Base-by-base conservation (phyloP, 306 rosid species). In the Quercus engelmannii region DNA sequence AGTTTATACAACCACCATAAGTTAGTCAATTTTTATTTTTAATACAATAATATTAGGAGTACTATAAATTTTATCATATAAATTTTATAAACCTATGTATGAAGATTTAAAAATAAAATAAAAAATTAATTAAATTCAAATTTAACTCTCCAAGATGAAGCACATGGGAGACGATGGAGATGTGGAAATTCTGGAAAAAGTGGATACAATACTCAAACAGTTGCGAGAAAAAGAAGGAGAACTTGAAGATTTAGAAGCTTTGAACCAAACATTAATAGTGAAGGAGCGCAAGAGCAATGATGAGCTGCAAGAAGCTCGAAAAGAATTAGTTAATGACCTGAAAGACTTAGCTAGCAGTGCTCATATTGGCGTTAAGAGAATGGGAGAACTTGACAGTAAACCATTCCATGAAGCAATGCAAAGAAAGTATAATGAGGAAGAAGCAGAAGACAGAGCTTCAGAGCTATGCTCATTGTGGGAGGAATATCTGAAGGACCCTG, bases 221-320 rank as follows among this genome's bases (percentile, higher is more conserved):
- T 83, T 96, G 89, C 89, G 97, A 77, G 99, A 91, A 69, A 96
- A 90, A 84, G 97, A 91, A 90, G 86, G 81, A 65, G 87, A 92
- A 28, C 90, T 88, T 76, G 93, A 83, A 62, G 89, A 86, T 30
- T 35, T 93, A 30, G 97, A 90, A 81, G 84, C 89, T 17, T 51
- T 91, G 84, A 91, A 93, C 78, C 98, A 93, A 85, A 83, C 90
- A 62, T 84, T 96, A 74, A 88, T 96, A 72, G 84, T 90, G 76
- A 90, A 81, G 84, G 94, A 93, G 88, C 98, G 94, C 35, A 86
- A 87, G 89, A 89, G 97, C 90, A 96, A 96, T 73, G 93, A 90
- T 70, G 99, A 96, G 85, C 88, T 96, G 79, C 97, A 91, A 84
- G 99, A 93, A 19, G 99, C 98, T 82, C 96, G 98, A 55, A 93